Evolutionary conservation across 768 basidiomycete species (phyloP).

Genomic region (Leccinum olivaceopallidum): DNA sequence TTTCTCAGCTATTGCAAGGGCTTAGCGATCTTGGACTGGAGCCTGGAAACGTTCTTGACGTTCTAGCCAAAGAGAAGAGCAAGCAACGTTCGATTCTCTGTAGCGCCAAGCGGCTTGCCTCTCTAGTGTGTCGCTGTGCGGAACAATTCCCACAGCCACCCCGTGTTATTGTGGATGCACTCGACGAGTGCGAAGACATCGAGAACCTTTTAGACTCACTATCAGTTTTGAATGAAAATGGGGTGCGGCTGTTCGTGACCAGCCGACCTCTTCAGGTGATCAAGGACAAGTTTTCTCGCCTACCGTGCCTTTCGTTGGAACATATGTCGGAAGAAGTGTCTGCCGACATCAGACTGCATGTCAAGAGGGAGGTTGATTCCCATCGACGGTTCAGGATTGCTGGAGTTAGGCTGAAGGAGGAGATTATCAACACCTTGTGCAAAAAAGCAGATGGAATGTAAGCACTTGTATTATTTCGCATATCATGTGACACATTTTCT

Average conservation of each 20-base stretch:
- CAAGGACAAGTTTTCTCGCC: constrained; percentile 2
- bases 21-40: background rate
- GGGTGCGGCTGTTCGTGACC: constrained; percentile 10
- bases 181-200: constrained; percentile 19
- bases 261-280: constrained; percentile 7
- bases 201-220: constrained; percentile 4
- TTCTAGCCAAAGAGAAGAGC: background rate
- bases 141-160: constrained; percentile 1
- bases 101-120: background rate
- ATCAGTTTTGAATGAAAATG: background rate
- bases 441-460: constrained; percentile 14
- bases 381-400: constrained; percentile 6
- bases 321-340: background rate
- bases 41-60: background rate
- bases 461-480: background rate
- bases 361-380: constrained; percentile 9
- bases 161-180: constrained; percentile 11
- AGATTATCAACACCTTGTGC: background rate
- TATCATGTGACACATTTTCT: background rate
- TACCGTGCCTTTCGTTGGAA: constrained; percentile 9
- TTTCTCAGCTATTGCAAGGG: background rate
- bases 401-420: constrained; percentile 1
- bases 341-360: constrained; percentile 7
- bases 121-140: background rate
- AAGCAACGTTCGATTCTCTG: background rate